A percentile compares a stretch with the other conserved stretches of the same genome.
These are phyloP conservation scores for Coemansia interrupta DNA, from an alignment of 192 early-diverging fungal species.

Conservation along the genomic window DNA sequence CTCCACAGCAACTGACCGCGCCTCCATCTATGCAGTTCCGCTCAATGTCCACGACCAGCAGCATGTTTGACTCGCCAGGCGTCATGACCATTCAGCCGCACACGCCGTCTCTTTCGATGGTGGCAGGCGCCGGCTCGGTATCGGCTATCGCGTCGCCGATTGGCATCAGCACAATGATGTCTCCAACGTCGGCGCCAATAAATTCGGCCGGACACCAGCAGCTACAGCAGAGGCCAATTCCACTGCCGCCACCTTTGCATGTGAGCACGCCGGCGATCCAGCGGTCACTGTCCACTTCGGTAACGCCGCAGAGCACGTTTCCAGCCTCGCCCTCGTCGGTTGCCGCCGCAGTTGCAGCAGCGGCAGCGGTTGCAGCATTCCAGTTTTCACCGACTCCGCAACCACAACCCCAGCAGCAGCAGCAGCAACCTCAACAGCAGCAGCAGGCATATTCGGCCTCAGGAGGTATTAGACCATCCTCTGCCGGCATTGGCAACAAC, in stretches of 20 bases:
- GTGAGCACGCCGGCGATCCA: neutral
- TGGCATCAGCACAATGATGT: conserved; percentile 16
- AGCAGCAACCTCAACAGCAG: neutral
- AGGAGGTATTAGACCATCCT: no score
- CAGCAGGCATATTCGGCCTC: neutral
- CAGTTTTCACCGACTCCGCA: conserved; percentile 30
- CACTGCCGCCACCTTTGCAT: neutral
- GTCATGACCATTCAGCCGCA: conserved; percentile 8
- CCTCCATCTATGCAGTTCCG: conserved; percentile 28
- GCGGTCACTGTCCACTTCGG: conserved; percentile 2
- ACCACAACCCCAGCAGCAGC: conserved; percentile 5
- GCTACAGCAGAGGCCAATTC: conserved; percentile 3
- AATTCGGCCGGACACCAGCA: conserved; percentile 8
- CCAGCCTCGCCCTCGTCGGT: neutral
- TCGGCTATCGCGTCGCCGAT: conserved; percentile 30
- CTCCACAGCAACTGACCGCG: conserved; percentile 17
- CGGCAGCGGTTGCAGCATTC: conserved; percentile 39
- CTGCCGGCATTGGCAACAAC: neutral
- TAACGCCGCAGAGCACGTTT: neutral
- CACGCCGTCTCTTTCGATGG: conserved; percentile 17
- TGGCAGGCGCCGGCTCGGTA: conserved; percentile 11
- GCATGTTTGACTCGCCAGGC: conserved; percentile 23
- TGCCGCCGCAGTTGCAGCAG: conserved; percentile 10
- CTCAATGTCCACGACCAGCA: conserved; percentile 24
- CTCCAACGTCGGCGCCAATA: conserved; percentile 8